Base-by-base conservation (phyloP, 2,329 filamentous ascomycete genomes). In the Sclerotinia spermophila region DNA sequence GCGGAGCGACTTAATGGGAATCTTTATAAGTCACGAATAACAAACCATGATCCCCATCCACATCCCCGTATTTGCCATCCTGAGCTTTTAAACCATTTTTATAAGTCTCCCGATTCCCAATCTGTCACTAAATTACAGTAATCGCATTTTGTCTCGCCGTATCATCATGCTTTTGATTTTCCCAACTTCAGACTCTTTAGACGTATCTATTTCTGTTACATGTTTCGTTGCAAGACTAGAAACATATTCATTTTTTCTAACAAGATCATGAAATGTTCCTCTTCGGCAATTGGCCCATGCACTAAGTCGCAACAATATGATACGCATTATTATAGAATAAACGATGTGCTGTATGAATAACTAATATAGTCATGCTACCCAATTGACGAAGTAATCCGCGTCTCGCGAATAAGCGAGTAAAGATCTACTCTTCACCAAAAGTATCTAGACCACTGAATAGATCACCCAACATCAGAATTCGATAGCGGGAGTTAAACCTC, bases 401-500 rank as follows among this genome's bases (percentile, higher is more conserved):
- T 13, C 30, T 67, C 27, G 74, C 73, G 61, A 76, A 72, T 6
- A 79, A 48, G 24, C 71, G 67, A 19, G 65, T 68, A 21, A 76
- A 78, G 2, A 77, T 73, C 24, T 66, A 66, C 11, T 73, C 72
- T 66, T 77, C 75, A 33, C 73, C 78, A 58, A 67, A 70, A 53
- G 72, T 67, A 72, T 79, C 78, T 24, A 78, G 74, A 21, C 77
- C 78, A 59, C 72, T 74, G 65, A 79, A 78, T 24, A 75, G 72
- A 66, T 79, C 76, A 55, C 79, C 78, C 17, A 79, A 65, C 17
- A 78, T 74, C 7, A 78, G 48, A 10, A 78, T 53, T 40, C 72
- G 55, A 60, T 76, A 66, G 44, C 68, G 71, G 17, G 79, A 77
- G 81, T 86, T 86, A 73, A 33, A 81, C 76, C 79, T 48, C 90